A percentile compares a stretch with the other conserved stretches of the same genome.
phyloP scores from a whole-genome alignment of 345 rosid genomes.

The Citrus glauca region DNA sequence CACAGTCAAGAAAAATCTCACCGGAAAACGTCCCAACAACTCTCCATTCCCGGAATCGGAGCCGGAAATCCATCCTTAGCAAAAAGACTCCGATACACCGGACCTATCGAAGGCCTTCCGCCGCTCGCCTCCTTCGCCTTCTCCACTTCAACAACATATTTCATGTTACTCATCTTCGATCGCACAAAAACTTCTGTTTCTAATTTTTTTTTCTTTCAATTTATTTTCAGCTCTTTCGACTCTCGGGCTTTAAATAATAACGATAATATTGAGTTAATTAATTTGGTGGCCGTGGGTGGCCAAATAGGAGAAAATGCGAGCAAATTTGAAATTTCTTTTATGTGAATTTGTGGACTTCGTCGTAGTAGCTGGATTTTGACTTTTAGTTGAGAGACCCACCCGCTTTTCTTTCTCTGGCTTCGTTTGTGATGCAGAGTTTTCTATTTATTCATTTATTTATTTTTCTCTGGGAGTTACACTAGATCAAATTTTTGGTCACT shows the following conservation, averaged over 20 bases:
- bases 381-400: background rate
- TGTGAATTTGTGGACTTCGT: background rate
- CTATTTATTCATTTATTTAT: background rate
- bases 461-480: too few species aligned
- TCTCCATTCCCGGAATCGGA: constrained; percentile 64
- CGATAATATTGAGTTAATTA: too few species aligned
- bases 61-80: constrained; percentile 81
- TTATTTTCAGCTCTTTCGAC: background rate
- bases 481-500: background rate
- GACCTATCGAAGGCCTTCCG: constrained; percentile 77
- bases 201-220: background rate
- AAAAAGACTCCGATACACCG: constrained; percentile 75
- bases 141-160: constrained; percentile 70
- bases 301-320: background rate
- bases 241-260: background rate
- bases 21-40: constrained; percentile 98
- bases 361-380: background rate
- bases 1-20: constrained; percentile 17
- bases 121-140: constrained; percentile 53
- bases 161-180: constrained; percentile 19
- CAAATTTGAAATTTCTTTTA: background rate
- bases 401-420: too few species aligned
- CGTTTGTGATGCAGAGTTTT: background rate
- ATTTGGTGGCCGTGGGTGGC: constrained; percentile 8
- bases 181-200: background rate